These are phyloP conservation scores for Canna indica DNA, from an alignment of 176 grass and related monocot species.

Conservation along the genomic window DNA sequence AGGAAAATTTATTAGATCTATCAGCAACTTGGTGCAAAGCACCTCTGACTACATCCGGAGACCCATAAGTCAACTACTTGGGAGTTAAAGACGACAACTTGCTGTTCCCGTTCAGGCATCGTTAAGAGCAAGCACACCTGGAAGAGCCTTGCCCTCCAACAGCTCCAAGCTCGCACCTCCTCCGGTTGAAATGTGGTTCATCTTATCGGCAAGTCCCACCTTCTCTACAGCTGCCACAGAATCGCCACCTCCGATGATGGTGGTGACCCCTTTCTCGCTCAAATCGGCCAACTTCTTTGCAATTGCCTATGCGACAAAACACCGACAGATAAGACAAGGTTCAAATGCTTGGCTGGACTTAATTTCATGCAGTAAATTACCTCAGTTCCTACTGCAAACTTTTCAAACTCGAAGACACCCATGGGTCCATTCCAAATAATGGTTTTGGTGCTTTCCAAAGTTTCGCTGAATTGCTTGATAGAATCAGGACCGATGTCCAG, in stretches of 20 bases:
- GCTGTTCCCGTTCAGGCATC: slow-evolving; percentile 10
- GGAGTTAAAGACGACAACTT: not conserved
- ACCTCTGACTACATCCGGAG: too few relatives aligned
- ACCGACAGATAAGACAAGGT: not conserved
- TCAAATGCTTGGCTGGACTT: not conserved
- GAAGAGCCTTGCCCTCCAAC: slow-evolving; percentile 37
- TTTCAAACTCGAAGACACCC: slow-evolving; percentile 44
- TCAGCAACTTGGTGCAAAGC: too few relatives aligned
- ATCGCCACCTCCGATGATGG: slow-evolving; percentile 42
- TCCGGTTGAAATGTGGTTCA: slow-evolving; percentile 43
- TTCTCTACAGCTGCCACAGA: slow-evolving; percentile 46
- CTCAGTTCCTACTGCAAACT: slow-evolving; percentile 39
- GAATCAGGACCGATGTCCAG: slow-evolving; percentile 41
- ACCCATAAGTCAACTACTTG: too few relatives aligned
- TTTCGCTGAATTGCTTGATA: slow-evolving; percentile 32
- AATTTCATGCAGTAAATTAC: slow-evolving; percentile 10
- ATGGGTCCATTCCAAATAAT: slow-evolving; percentile 48
- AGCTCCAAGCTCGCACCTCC: slow-evolving; percentile 41
- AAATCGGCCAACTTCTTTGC: slow-evolving; percentile 40
- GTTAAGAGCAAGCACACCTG: slow-evolving; percentile 36
- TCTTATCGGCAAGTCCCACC: slow-evolving; percentile 30
- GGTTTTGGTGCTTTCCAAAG: slow-evolving; percentile 34
- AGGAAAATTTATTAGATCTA: too few relatives aligned
- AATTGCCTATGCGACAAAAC: slow-evolving; percentile 14
- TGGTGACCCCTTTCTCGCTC: slow-evolving; percentile 31